Evolutionary conservation across 305 asterid species (phyloP), one percentile per base, ranked within the genome.

Genomic region (Fraxinus platypoda): DNA sequence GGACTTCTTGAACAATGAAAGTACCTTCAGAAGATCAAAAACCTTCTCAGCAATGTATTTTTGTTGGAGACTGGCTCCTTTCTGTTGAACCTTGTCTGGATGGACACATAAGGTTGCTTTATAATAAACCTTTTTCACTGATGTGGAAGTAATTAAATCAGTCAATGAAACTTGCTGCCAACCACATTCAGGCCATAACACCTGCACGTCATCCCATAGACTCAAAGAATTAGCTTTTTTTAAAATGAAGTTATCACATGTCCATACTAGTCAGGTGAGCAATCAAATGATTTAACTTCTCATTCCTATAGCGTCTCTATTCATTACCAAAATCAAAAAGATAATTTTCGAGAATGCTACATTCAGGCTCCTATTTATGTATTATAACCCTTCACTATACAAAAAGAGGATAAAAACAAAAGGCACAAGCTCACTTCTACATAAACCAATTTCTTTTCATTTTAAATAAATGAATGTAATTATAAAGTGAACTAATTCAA

Each of bases 31-130:
- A 81, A 94, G 76, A 88, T 95, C 98, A 82, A 94, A 95, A 81
- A 93, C 97, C 87, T 94, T 94, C 87, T 94, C 99, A 46, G 99
- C 96, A 66, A 95, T 89, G 83, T 94, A 95, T 85, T 92, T 92
- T 87, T 95, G 97, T 81, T 88, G 88, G 84, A 91, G 84, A 85
- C 8, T 90, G 52, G 97, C 95, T 82, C 98, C 98, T 86, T 88
- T 93, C 83, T 95, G 99, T 86, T 95, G 99, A 85, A 95, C 98
- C 90, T 95, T 95, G 89, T 95, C 99, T 1, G 99, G 98, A 84
- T 95, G 99, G 85, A 95, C 94, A 26, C 83, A 90, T 54, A 95
- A 87, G 75, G 90, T 90, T 34, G 98, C 98, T 87, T 86, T 94
- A 77, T 87, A 86, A 77, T 95, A 93, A 35, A 89, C 90, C 86